Conservation (phyloP, 345 rosid species). For the Firmiana major region DNA sequence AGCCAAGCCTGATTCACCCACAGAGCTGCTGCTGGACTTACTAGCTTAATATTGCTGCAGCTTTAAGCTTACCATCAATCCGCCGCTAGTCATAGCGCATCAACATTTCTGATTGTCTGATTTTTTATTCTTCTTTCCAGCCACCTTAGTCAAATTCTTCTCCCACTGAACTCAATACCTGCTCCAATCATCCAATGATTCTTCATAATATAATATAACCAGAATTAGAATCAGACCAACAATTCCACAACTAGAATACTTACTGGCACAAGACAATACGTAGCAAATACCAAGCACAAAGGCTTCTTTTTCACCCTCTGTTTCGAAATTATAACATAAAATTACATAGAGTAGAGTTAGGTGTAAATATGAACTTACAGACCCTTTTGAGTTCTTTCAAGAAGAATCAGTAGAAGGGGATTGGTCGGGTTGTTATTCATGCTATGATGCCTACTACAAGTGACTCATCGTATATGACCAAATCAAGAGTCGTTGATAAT, state of each 20-base stretch:
- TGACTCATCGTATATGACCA: background rate
- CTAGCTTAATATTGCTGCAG: constrained; percentile 1
- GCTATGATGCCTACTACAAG: background rate
- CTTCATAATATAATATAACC: constrained; percentile 2
- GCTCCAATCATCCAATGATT: background rate
- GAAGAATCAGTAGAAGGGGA: background rate
- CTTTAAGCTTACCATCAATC: background rate
- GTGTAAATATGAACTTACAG: background rate
- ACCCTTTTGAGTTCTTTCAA: background rate
- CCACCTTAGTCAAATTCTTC: constrained; percentile 1
- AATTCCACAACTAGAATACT: constrained; percentile 3
- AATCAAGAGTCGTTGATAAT: background rate
- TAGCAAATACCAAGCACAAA: background rate
- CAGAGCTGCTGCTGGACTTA: constrained; percentile 13
- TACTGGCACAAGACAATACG: background rate
- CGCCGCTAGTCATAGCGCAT: constrained; percentile 21
- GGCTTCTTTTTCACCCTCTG: background rate
- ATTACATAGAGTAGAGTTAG: background rate
- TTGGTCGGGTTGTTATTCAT: background rate
- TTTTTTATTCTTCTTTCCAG: constrained; percentile 3
- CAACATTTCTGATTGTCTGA: constrained; percentile 20
- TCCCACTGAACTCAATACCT: background rate
- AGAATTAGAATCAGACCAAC: constrained; percentile 6
- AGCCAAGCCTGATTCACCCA: constrained; percentile 7
- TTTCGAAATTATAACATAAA: background rate